phyloP scores from a whole-genome alignment of 352 stramenopile genomes.

The Pythium rishiriense region DNA sequence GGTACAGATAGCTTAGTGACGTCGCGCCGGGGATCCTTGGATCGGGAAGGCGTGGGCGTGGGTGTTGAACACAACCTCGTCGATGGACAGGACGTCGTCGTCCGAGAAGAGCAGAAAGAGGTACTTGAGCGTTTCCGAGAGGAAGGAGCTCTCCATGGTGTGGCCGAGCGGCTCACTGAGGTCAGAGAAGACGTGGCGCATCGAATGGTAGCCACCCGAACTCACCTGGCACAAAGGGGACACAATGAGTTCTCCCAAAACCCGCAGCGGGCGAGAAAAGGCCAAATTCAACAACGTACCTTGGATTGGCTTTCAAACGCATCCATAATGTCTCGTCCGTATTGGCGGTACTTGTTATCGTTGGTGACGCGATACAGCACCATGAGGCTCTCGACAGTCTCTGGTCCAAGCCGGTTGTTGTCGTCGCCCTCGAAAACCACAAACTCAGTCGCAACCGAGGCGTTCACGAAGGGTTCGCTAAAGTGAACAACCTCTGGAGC shows the following conservation, averaged over 20 bases:
- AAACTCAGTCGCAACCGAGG: slow-evolving; percentile 14
- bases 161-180: slow-evolving; percentile 27
- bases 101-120: slow-evolving; percentile 88
- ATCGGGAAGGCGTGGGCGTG: slow-evolving; percentile 80
- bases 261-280: slow-evolving; percentile 1
- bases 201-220: slow-evolving; percentile 65
- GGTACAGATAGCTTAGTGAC: slow-evolving; percentile 4
- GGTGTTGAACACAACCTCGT: slow-evolving; percentile 87
- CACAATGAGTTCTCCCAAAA: slow-evolving; percentile 3
- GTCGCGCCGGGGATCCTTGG: background rate
- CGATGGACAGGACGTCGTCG: slow-evolving; percentile 60
- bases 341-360: slow-evolving; percentile 75
- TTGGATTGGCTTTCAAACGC: slow-evolving; percentile 73
- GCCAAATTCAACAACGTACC: slow-evolving; percentile 24
- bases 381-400: slow-evolving; percentile 91
- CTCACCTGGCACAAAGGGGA: slow-evolving; percentile 29
- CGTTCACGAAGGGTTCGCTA: slow-evolving; percentile 8
- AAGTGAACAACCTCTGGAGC: slow-evolving; percentile 79
- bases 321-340: slow-evolving; percentile 80
- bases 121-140: slow-evolving; percentile 94
- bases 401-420: slow-evolving; percentile 78
- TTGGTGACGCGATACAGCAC: slow-evolving; percentile 86
- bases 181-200: slow-evolving; percentile 51
- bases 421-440: slow-evolving; percentile 38
- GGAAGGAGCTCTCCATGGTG: slow-evolving; percentile 89